Base-by-base conservation (phyloP, 2,329 filamentous ascomycete genomes). In the Lachnellula cervina region DNA sequence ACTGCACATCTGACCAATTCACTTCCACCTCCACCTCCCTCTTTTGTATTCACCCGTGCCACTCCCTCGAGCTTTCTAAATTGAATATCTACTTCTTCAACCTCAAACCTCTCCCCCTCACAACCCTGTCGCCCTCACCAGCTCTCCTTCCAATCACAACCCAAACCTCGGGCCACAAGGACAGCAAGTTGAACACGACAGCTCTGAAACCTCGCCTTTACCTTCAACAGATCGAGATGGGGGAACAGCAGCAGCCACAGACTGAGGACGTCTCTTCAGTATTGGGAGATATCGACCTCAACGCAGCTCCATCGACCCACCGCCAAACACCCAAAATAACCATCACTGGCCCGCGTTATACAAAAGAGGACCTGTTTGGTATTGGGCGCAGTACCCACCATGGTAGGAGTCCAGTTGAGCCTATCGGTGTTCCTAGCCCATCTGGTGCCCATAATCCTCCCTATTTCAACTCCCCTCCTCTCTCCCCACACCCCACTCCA, bases 231-330 rank as follows among this genome's bases (percentile, higher is more conserved):
- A 32, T 32, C 28, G 9, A 13, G 2, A 32, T 32, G 28, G 28
- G 9, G 3, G 28, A 32, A 32, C 28, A 11, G 4, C 28, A 32
- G 9, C 28, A 40, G 43, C 50, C 40, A 6, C 46, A 50, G 43
- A 32, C 57, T 16, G 56, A 59, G 21, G 58, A 57, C 34, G 51
- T 68, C 16, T 64, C 64, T 16, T 50, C 62, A 48, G 59, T 61
- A 13, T 56, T 68, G 46, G 64, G 61, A 47, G 56, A 64, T 34
- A 46, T 68, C 35, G 62, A 66, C 49, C 58, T 65, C 14, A 64
- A 37, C 28, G 60, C 28, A 32, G 28, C 28, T 28, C 28, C 28
- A 28, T 28, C 7, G 7, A 28, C 28, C 28, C 28, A 8, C 28
- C 2, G 28, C 28, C 28, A 28, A 9, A 28, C 28, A 28, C 28